A percentile compares a stretch with the other conserved stretches of the same genome.
phyloP scores from a whole-genome alignment of 148 eudicot species.

The Rhododendron ovatum region DNA sequence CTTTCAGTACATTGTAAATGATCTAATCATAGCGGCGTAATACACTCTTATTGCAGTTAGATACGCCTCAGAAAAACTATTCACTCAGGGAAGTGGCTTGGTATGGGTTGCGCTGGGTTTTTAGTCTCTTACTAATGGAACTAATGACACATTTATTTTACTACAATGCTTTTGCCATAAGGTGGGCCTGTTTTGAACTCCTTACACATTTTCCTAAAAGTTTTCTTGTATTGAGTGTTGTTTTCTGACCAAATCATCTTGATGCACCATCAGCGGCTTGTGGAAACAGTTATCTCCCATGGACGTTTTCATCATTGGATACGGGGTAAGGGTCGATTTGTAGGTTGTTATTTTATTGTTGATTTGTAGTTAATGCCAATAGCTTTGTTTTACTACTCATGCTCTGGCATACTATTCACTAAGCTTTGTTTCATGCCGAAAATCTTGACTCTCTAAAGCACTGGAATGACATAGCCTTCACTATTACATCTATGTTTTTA shows the following conservation, averaged over 20 bases:
- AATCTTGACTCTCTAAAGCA: neutral
- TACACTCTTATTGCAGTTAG: conserved; percentile 55
- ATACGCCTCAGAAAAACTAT: conserved; percentile 60
- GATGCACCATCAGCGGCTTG: conserved; percentile 45
- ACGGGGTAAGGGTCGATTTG: conserved; percentile 70
- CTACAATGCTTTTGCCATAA: conserved; percentile 84
- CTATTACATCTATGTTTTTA: neutral
- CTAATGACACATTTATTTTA: conserved; percentile 73
- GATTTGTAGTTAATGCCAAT: neutral
- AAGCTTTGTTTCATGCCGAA: neutral
- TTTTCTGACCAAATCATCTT: conserved; percentile 9
- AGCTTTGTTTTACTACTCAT: neutral
- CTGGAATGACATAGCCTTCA: neutral
- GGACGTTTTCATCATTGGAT: conserved; percentile 87
- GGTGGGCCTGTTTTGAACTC: conserved; percentile 38
- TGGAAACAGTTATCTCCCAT: conserved; percentile 81
- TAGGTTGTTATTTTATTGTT: neutral
- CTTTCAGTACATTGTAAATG: neutral
- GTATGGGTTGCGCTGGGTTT: conserved; percentile 86
- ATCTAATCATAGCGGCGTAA: neutral
- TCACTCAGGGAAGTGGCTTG: conserved; percentile 51
- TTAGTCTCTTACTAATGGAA: conserved; percentile 62
- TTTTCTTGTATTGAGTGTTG: neutral
- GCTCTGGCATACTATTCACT: too few species aligned
- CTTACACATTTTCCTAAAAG: neutral